phyloP scores from a whole-genome alignment of 305 asterid genomes.

The Fraxinus ornus region DNA sequence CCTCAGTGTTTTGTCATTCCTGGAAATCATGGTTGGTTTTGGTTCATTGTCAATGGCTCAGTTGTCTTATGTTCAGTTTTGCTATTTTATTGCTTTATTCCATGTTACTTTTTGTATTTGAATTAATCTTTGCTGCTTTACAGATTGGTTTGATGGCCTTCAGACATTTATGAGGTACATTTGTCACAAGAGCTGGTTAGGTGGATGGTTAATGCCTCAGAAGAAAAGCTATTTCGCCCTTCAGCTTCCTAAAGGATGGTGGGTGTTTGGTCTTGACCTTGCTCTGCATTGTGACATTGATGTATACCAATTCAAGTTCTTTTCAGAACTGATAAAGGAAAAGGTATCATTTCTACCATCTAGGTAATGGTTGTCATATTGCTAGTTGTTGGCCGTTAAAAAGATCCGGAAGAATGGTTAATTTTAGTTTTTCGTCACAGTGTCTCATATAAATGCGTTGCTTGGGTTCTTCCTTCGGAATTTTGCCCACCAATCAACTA shows the following conservation, averaged over 20 bases:
- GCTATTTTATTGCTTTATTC: background rate
- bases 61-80: constrained; percentile 2
- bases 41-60: constrained; percentile 16
- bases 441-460: background rate
- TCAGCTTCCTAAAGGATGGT: constrained; percentile 98
- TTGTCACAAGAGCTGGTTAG: constrained; percentile 99
- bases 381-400: background rate
- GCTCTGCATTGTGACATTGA: constrained; percentile 96
- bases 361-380: background rate
- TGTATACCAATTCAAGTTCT: constrained; percentile 91
- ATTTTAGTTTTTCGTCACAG: constrained; percentile 6
- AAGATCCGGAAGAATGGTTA: background rate
- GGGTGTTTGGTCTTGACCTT: constrained; percentile 97
- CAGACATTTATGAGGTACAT: constrained; percentile 98
- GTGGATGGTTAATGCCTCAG: constrained; percentile 99
- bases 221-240: constrained; percentile 95
- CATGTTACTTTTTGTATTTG: constrained; percentile 1
- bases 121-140: constrained; percentile 19
- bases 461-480: background rate
- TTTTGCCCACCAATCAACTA: background rate
- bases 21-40: constrained; percentile 89
- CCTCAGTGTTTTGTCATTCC: constrained; percentile 96
- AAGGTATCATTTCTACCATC: constrained; percentile 53
- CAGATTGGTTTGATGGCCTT: constrained; percentile 99
- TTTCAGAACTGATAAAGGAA: constrained; percentile 73